Evolutionary conservation across 129 eudicot genomes (phyloP), one percentile per base, ranked within the genome.

Genomic region (Tagetes erecta): DNA sequence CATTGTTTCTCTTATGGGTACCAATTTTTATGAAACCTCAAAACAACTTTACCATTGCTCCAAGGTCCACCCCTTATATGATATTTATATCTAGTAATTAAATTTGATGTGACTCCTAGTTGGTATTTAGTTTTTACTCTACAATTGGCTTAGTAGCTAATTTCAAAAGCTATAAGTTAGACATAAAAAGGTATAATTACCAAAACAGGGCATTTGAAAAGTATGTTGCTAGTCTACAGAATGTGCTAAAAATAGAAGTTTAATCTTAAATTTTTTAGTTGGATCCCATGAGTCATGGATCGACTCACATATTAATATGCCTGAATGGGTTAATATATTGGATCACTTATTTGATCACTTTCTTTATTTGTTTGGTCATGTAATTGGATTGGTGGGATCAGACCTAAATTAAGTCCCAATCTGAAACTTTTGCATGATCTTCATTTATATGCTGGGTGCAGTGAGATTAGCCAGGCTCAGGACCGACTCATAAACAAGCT

Each of bases 401-500:
- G 65, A 59, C 3, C 65, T 59, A 67, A 63, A 44, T 37, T 53
- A 67, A 69, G 46, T n/a, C 46, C 57, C 27, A 10, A 13, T 41
- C 31, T 11, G 57, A 38, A 40, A 14, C 31, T 72, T 34, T 74
- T 8, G 60, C 42, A 38, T 64, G 37, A 52, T 38, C 76, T 42
- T 74, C 6, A 8, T 56, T 12, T 70, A 45, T 44, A 41, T 74
- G 34, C 66, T 64, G 67, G 75, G 31, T 83, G 72, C 87, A 95
- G 99, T 62, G 99, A 95, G 80, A 95, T 95, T 82, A 91, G 99
- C 80, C 85, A 88, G 82, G 99, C 99, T 72, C 99, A 95, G 82
- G 96, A 87, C 79, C 88, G 96, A 80, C 97, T 95, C 50, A 84
- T 96, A 55, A 85, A 87, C 85, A 74, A 83, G 80, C 87, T 95